Percentiles rank a stretch among this genome's conserved stretches.
Conservation (phyloP, 805 yeast genomes). For the Candida piceae region DNA sequence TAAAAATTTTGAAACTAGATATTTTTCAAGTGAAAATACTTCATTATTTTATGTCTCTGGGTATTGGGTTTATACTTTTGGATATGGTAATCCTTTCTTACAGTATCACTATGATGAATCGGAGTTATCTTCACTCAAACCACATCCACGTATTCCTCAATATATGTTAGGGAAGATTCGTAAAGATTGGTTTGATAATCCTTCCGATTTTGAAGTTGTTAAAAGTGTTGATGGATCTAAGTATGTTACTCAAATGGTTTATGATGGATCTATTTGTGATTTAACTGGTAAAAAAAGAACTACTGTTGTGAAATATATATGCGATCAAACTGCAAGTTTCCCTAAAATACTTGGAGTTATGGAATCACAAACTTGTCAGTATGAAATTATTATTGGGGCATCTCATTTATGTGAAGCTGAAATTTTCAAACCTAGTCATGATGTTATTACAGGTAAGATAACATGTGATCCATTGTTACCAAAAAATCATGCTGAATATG, state of each 20-base stretch:
- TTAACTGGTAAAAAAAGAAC: slow-evolving; percentile 27
- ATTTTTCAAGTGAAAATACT: slow-evolving; percentile 1
- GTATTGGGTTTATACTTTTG: slow-evolving; percentile 13
- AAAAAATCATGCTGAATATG: not conserved
- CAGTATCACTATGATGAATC: slow-evolving; percentile 7
- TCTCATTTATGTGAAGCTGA: slow-evolving; percentile 23
- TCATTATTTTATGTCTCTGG: slow-evolving; percentile 6
- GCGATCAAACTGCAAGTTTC: slow-evolving; percentile 12
- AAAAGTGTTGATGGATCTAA: slow-evolving; percentile 20
- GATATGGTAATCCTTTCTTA: slow-evolving; percentile 1
- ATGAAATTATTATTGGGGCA: slow-evolving; percentile 19
- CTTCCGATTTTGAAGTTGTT: slow-evolving; percentile 23
- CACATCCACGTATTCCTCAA: slow-evolving; percentile 8
- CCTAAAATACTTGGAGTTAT: slow-evolving; percentile 21
- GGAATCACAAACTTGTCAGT: slow-evolving; percentile 31
- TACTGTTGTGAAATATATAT: slow-evolving; percentile 24
- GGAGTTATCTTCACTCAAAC: not conserved
- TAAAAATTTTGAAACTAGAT: slow-evolving; percentile 6
- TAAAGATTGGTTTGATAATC: slow-evolving; percentile 9
- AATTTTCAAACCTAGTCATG: slow-evolving; percentile 13
- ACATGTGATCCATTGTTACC: slow-evolving; percentile 15
- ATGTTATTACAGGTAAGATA: slow-evolving; percentile 10
- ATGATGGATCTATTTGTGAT: slow-evolving; percentile 31
- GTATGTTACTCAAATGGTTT: slow-evolving; percentile 25
- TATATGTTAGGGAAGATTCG: slow-evolving; percentile 17